Percentiles rank a stretch among this genome's conserved stretches.
These are phyloP conservation scores for Starmerella stellata DNA, from an alignment of 805 yeast species.

Conservation along the genomic window DNA sequence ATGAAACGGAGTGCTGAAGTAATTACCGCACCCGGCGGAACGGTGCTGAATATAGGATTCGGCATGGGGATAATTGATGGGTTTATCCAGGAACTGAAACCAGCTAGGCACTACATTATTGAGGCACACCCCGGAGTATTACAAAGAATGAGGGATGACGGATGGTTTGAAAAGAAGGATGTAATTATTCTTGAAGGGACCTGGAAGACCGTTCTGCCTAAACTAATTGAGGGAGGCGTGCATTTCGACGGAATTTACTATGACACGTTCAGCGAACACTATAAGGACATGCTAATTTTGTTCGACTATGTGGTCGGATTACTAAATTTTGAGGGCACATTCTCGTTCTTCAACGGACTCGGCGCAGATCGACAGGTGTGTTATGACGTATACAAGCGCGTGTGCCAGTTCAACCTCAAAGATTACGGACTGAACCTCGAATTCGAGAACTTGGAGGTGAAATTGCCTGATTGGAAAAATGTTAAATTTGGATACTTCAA, in stretches of 20 bases:
- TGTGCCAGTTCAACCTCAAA: conserved; percentile 60
- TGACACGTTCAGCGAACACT: conserved; percentile 87
- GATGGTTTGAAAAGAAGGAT: conserved; percentile 61
- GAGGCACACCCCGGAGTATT: conserved; percentile 93
- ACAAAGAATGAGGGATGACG: conserved; percentile 44
- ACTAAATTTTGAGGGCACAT: conserved; percentile 62
- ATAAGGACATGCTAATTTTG: conserved; percentile 69
- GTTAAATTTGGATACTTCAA: conserved; percentile 23
- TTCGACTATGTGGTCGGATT: conserved; percentile 70
- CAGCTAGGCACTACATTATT: conserved; percentile 64
- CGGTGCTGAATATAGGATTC: conserved; percentile 70
- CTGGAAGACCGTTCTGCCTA: conserved; percentile 73
- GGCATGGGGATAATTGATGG: conserved; percentile 93
- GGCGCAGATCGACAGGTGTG: conserved; percentile 63
- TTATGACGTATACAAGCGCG: conserved; percentile 67
- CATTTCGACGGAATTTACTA: conserved; percentile 83
- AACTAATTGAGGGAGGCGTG: conserved; percentile 43
- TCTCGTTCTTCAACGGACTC: conserved; percentile 81
- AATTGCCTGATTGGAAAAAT: conserved; percentile 23
- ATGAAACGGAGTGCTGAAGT: conserved; percentile 70
- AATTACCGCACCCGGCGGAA: conserved; percentile 34
- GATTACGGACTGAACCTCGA: conserved; percentile 58
- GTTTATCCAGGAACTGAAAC: conserved; percentile 42
- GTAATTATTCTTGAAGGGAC: conserved; percentile 71
- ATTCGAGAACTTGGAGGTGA: conserved; percentile 27